A percentile compares a stretch with the other conserved stretches of the same genome.
phyloP scores from a whole-genome alignment of 106 monocot species.

The Posidonia australis region DNA sequence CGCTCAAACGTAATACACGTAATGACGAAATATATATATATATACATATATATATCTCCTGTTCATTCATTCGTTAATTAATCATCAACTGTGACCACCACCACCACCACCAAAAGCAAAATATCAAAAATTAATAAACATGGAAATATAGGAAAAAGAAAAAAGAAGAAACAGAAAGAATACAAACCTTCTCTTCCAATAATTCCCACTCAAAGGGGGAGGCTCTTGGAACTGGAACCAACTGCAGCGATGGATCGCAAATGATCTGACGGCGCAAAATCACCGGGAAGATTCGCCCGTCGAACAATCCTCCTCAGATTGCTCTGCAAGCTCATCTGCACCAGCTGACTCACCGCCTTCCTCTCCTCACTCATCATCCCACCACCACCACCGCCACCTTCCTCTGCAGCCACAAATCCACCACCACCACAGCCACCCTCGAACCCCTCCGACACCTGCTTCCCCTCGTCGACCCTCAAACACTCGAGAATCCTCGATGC shows the following conservation, averaged over 20 bases:
- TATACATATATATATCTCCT: too few relatives aligned
- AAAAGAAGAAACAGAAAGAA: too few relatives aligned
- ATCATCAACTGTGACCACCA: too few relatives aligned
- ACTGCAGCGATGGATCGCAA: constrained; percentile 20
- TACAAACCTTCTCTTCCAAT: background rate
- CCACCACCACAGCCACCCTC: constrained; percentile 5
- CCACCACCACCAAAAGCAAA: too few relatives aligned
- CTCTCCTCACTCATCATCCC: constrained; percentile 54
- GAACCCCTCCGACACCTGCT: constrained; percentile 36
- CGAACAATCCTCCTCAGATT: constrained; percentile 44
- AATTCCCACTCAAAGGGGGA: constrained; percentile 40
- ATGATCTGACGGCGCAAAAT: constrained; percentile 28
- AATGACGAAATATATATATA: too few relatives aligned
- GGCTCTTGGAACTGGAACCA: constrained; percentile 56
- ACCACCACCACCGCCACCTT: background rate
- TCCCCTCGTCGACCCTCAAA: constrained; percentile 54
- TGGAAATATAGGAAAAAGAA: too few relatives aligned
- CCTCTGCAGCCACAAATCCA: constrained; percentile 15
- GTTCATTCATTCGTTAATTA: too few relatives aligned
- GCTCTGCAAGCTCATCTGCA: constrained; percentile 68
- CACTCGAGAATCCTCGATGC: constrained; percentile 62
- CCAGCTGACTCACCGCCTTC: constrained; percentile 55
- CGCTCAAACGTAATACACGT: too few relatives aligned
- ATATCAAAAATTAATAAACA: too few relatives aligned
- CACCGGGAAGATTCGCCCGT: constrained; percentile 32